These are phyloP conservation scores for Saccharomyces hybrid DNA, from an alignment of 1,139 yeast genomes.

Conservation along the genomic window DNA sequence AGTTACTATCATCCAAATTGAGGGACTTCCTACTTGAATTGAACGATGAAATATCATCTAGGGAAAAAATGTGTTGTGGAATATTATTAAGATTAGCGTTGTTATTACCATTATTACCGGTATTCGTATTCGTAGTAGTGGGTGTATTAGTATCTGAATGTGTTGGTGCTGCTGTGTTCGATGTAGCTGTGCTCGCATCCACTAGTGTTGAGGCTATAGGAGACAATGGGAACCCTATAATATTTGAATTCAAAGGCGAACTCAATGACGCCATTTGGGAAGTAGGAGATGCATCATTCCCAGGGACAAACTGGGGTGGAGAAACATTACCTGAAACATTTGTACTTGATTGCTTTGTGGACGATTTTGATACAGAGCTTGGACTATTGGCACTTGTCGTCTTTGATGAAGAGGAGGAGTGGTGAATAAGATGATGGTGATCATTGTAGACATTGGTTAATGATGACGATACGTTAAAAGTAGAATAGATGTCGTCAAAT, in stretches of 20 bases:
- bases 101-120: not conserved
- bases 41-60: slow-evolving; percentile 5
- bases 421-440: not conserved
- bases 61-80: slow-evolving; percentile 1
- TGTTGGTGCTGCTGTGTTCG: slow-evolving; percentile 1
- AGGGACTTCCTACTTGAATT: slow-evolving; percentile 4
- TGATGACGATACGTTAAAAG: slow-evolving; percentile 17
- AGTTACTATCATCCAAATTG: not conserved
- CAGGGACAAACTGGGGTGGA: not conserved
- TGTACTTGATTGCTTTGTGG: not conserved
- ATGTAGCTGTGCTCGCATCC: not conserved
- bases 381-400: not conserved
- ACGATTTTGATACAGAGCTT: not conserved
- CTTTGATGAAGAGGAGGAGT: not conserved
- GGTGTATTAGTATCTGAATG: not conserved
- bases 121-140: not conserved
- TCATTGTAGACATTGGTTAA: slow-evolving; percentile 10
- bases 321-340: not conserved
- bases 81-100: not conserved
- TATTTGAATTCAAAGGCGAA: not conserved
- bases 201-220: not conserved
- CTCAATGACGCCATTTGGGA: not conserved
- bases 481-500: slow-evolving; percentile 21
- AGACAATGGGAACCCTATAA: not conserved
- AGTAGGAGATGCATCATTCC: not conserved